Base-by-base conservation (phyloP, 2,329 filamentous ascomycete genomes). In the Akanthomyces uredinophilus region DNA sequence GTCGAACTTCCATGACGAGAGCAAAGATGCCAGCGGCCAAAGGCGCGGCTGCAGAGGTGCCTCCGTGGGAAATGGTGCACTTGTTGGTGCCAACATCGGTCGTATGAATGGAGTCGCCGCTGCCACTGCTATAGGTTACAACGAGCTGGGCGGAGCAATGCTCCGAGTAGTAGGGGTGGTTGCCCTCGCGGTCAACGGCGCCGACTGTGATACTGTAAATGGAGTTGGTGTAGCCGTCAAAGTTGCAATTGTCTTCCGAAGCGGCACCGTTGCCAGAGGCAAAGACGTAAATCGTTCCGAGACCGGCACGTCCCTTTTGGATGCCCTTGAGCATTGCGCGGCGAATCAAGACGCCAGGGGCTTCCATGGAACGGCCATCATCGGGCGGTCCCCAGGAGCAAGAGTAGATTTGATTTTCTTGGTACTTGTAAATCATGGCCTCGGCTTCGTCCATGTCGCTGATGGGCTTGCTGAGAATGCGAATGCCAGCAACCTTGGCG, bases 151-250 rank as follows among this genome's bases (percentile, higher is more conserved):
- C 95, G 3, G 94, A 97, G 78, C 95, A 99, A 65, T 91, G 89
- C 75, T 99, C 95, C 0, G 94, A 97, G 75, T 99, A 99, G 74
- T 94, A 95, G 0, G 95, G 93, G 71, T 98, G 94, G n/a, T 84
- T 76, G 44, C 94, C 93, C 67, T 89, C 87, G 63, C 91, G 84
- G 73, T 97, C 93, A 65, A 99, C 89, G 39, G 94, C 94, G 43
- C 95, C 95, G 20, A 99, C 92, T 0, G 93, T 96, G 69, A 99
- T 95, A 73, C 92, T 97, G 81, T 98, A 99, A 69, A 99, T 99
- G 72, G 93, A 97, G 79, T 99, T 99, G 64, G 95, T 99, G 77
- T 99, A 99, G 44, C 95, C 95, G 72, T 99, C 95, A 73, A 99
- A 99, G 74, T 99, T 99, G 83, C 95, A 99, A 76, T 99, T 98